Evolutionary conservation across 306 rosid genomes (phyloP), one percentile per base, ranked within the genome.

Genomic region (Acacia acuminata): DNA sequence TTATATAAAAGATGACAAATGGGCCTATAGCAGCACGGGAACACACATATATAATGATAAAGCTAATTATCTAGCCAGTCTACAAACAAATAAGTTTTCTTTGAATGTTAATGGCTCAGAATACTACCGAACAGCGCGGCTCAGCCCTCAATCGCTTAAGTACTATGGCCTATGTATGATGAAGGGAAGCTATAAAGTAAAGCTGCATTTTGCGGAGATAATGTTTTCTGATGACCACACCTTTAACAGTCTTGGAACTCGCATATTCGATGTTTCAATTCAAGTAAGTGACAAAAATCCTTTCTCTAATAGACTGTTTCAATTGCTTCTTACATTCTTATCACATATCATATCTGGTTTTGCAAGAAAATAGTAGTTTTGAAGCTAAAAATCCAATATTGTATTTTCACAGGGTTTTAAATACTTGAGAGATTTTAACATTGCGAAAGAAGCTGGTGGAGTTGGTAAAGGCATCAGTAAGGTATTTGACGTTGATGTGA

Each of bases 1-100:
- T 71, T 30, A 60, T 82, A 0, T 2, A 1, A 11, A 61, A 2
- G 86, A 58, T 58, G 65, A 85, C 11, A 85, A 73, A 47, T 94
- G 95, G 97, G 98, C 84, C 60, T 94, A 85, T 73, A 94, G 97
- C 84, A 92, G 88, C 77, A 92, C 94, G 0, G 93, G 97, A 74
- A 71, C 81, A 63, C 88, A 36, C 73, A 25, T 77, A 50, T 85
- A 66, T 51, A 50, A 83, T 0, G 65, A 48, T 3, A 0, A 13
- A 0, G 83, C 86, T 75, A 10, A 12, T 66, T 61, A 79, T 71
- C 43, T n/a, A 34, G 88, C 84, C 14, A 56, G 30, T 56, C 5
- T 22, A 22, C 13, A 56, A 25, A 60, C 36, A 24, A 60, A 60
- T 12, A 60, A 10, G 34, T 60, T 60, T 22, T 60, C 67, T 60